Evolutionary conservation across 2,329 filamentous ascomycete genomes (phyloP), one percentile per base, ranked within the genome.

Genomic region (Aschersonia sp.): DNA sequence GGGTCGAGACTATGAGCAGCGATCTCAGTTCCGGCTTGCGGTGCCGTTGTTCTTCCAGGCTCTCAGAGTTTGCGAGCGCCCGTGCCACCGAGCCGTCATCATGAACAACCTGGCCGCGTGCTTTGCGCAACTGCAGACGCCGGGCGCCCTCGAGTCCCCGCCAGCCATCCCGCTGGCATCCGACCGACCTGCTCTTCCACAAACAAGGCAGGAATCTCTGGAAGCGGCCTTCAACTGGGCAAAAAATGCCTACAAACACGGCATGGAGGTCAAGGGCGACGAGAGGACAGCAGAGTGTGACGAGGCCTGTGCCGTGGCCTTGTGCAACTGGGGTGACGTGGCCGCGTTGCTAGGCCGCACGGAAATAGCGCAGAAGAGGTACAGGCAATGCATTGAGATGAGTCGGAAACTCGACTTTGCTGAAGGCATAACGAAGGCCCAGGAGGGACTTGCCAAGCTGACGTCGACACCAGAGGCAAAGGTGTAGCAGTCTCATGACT

Each of bases 1-100:
- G 30, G 90, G 78, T 14, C 75, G 82, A 49, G 79, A 81, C 55
- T 95, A 94, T 63, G 79, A 86, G 58, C 72, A 75, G 45, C 79
- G 78, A 55, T 77, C 81, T 43, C 79, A 85, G 55, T 83, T 87
- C 58, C 85, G 90, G 54, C 79, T 95, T 2, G 84, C 89, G 5
- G 76, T 89, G 29, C 88, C 89, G 4, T 72, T 95, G 32, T 94
- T 89, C 61, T 78, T 95, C 56, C 87, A 94, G 58, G 87, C 89
- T 5, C 71, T 95, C 35, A 74, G 81, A 14, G 66, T 92, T 43
- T 82, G 60, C 73, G 78, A 65, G 29, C 66, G 68, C 30, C 74
- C 71, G 32, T 95, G 89, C 61, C 88, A 94, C 61, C 80, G 83
- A 45, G 83, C 87, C 31, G 73, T 89, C 11, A 70, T 95, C 59